Percentiles rank a stretch among this genome's conserved stretches.
phyloP scores from a whole-genome alignment of 1,139 yeast species.

The Yamadazyma sp. region DNA sequence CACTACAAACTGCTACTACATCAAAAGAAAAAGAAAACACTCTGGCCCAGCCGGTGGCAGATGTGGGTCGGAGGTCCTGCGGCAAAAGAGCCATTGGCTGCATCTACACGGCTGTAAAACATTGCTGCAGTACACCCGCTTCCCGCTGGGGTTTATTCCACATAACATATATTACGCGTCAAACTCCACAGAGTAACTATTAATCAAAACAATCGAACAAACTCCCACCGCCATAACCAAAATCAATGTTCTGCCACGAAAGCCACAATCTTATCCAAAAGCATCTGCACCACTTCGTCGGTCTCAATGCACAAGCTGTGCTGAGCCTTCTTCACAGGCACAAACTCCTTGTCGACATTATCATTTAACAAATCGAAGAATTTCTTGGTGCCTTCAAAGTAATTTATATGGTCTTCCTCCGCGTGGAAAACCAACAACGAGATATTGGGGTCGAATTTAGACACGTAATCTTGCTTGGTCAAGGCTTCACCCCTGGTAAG shows the following conservation, averaged over 20 bases:
- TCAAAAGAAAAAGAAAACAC: no score
- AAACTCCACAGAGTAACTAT: no score
- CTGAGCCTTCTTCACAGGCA: slow-evolving; percentile 31
- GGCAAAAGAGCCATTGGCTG: no score
- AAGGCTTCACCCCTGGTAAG: slow-evolving; percentile 60
- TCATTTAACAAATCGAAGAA: slow-evolving; percentile 41
- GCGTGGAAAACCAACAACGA: slow-evolving; percentile 52
- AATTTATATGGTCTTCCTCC: slow-evolving; percentile 49
- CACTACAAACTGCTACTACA: no score
- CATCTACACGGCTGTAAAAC: no score
- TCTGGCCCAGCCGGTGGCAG: no score
- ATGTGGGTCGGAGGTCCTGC: no score
- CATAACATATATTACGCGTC: no score
- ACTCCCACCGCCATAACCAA: no score
- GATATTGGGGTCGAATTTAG: slow-evolving; percentile 42
- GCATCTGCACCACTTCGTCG: slow-evolving; percentile 33
- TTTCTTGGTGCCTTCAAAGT: slow-evolving; percentile 49
- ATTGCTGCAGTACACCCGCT: no score
- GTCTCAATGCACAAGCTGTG: slow-evolving; percentile 50
- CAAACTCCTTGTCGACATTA: slow-evolving; percentile 29
- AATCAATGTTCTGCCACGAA: slow-evolving; percentile 1
- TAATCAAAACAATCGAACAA: no score
- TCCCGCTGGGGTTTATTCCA: no score
- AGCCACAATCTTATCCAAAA: slow-evolving; percentile 16
- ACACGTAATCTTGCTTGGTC: slow-evolving; percentile 39